Evolutionary conservation across 129 eudicot species (phyloP).

Genomic region (Artemisia tridentata): DNA sequence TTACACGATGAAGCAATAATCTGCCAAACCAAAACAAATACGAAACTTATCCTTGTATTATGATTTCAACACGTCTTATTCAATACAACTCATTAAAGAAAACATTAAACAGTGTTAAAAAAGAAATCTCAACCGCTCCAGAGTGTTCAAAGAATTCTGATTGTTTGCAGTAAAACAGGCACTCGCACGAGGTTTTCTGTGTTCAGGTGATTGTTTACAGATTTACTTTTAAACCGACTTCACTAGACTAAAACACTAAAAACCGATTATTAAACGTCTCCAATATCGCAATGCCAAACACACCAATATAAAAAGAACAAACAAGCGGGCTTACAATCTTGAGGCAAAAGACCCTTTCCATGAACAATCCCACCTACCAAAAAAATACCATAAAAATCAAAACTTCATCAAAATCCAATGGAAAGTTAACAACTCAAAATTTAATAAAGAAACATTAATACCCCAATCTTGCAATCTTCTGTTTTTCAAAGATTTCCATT

Average conservation of each 20-base stretch:
- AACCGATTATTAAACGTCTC: too few species aligned
- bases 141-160: too few species aligned
- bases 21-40: conserved; percentile 3
- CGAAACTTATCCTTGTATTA: not conserved
- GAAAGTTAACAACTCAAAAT: not conserved
- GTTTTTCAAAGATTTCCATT: conserved; percentile 84
- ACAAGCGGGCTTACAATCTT: conserved; percentile 57
- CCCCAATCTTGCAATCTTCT: conserved; percentile 98
- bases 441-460: conserved; percentile 14
- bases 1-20: too few species aligned
- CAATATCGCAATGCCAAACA: not conserved
- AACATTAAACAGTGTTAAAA: too few species aligned
- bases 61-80: not conserved
- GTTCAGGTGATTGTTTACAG: too few species aligned
- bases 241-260: too few species aligned
- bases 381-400: not conserved
- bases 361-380: conserved; percentile 84
- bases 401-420: not conserved
- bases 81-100: too few species aligned
- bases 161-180: too few species aligned
- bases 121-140: too few species aligned
- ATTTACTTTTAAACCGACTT: too few species aligned
- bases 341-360: conserved; percentile 87
- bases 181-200: too few species aligned
- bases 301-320: not conserved